A percentile compares a stretch with the other conserved stretches of the same genome.
phyloP scores from a whole-genome alignment of 2,329 filamentous ascomycete species.

The Dothidotthia symphoricarpi region DNA sequence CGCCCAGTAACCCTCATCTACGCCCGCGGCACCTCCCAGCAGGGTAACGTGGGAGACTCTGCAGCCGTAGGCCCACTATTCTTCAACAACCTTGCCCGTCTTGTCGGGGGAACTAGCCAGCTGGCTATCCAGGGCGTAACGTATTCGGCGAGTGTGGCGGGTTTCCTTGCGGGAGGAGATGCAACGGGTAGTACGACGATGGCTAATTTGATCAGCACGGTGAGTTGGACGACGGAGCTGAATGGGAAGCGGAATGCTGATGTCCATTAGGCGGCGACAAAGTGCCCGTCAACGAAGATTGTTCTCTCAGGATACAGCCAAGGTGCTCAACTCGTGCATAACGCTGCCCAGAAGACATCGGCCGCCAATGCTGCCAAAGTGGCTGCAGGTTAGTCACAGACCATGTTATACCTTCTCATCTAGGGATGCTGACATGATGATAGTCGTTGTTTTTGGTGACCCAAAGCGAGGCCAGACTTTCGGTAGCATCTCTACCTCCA shows the following conservation, averaged over 20 bases:
- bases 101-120: slow-evolving; percentile 43
- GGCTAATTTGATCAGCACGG: slow-evolving; percentile 33
- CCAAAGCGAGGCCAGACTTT: slow-evolving; percentile 31
- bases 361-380: slow-evolving; percentile 15
- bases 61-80: slow-evolving; percentile 49
- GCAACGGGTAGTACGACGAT: slow-evolving; percentile 44
- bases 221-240: slow-evolving; percentile 25
- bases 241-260: not conserved
- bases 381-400: slow-evolving; percentile 11
- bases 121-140: slow-evolving; percentile 55
- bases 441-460: slow-evolving; percentile 37
- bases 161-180: slow-evolving; percentile 50
- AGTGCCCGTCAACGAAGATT: slow-evolving; percentile 23
- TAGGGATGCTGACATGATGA: not conserved
- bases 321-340: slow-evolving; percentile 45
- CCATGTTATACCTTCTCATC: too few relatives aligned
- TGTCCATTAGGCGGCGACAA: slow-evolving; percentile 8
- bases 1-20: slow-evolving; percentile 53
- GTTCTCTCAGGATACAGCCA: slow-evolving; percentile 29
- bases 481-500: slow-evolving; percentile 21
- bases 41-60: slow-evolving; percentile 51
- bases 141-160: slow-evolving; percentile 47
- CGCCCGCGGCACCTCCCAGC: slow-evolving; percentile 55
- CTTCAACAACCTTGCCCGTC: slow-evolving; percentile 45
- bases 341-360: slow-evolving; percentile 34